Evolutionary conservation across 2,329 filamentous ascomycete genomes (phyloP).

Genomic region (Hymenoscyphus scutula): DNA sequence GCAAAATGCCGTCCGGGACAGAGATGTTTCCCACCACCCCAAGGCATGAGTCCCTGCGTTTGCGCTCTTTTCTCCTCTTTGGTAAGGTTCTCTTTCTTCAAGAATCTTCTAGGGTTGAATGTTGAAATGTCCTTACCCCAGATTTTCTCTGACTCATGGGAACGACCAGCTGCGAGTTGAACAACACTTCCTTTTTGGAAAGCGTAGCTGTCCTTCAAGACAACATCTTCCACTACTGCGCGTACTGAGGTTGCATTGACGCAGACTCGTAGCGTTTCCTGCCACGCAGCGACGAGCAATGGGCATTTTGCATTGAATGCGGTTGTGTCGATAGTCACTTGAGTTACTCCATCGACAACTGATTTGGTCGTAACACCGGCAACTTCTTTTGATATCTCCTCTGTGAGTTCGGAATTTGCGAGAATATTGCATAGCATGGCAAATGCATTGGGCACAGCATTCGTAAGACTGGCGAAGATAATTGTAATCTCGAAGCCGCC

Average conservation of each 20-base stretch:
- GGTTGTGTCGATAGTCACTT: slow-evolving; percentile 32
- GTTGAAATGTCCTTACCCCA: slow-evolving; percentile 44
- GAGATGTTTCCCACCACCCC: slow-evolving; percentile 42
- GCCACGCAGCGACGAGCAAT: slow-evolving; percentile 44
- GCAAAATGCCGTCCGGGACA: slow-evolving; percentile 43
- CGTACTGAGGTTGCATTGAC: slow-evolving; percentile 42
- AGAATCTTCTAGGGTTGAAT: slow-evolving; percentile 46
- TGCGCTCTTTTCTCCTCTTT: slow-evolving; percentile 22
- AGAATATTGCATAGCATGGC: slow-evolving; percentile 40
- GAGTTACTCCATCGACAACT: slow-evolving; percentile 14
- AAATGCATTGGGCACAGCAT: slow-evolving; percentile 42
- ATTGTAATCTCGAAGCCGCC: slow-evolving; percentile 38
- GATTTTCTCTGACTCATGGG: slow-evolving; percentile 42
- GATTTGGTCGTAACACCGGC: slow-evolving; percentile 21
- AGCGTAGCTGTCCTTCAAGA: slow-evolving; percentile 41
- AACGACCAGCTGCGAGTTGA: slow-evolving; percentile 44
- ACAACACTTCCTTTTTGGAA: slow-evolving; percentile 44
- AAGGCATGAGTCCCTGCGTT: slow-evolving; percentile 38
- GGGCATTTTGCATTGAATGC: slow-evolving; percentile 41
- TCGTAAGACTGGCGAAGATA: slow-evolving; percentile 36
- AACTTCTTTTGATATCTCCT: slow-evolving; percentile 36
- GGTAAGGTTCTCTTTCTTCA: slow-evolving; percentile 26
- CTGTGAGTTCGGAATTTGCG: slow-evolving; percentile 31
- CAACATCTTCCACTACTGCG: slow-evolving; percentile 42
- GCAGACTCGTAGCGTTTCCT: slow-evolving; percentile 45